These are phyloP conservation scores for Xylaria polymorpha DNA, from an alignment of 2,329 filamentous ascomycete genomes.

Conservation along the genomic window DNA sequence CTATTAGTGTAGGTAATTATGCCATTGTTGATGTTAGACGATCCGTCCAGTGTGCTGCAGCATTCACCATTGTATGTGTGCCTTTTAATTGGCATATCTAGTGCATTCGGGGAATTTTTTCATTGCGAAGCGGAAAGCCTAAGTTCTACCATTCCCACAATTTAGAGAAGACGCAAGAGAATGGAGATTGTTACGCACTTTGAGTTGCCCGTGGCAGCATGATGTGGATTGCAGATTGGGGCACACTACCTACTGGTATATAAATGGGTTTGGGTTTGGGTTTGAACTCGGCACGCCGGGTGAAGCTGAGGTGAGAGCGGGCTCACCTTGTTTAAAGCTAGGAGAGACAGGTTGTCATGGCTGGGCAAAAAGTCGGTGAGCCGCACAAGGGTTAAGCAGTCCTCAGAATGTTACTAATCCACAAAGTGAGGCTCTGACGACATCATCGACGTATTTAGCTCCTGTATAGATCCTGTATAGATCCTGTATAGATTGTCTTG, in stretches of 20 bases:
- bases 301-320: slow-evolving; percentile 42
- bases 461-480: not conserved
- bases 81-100: slow-evolving; percentile 4
- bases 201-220: not conserved
- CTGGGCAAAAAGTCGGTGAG: slow-evolving; percentile 49
- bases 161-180: slow-evolving; percentile 12
- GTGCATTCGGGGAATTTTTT: slow-evolving; percentile 19
- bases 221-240: slow-evolving; percentile 17
- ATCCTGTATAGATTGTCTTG: not conserved
- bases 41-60: slow-evolving; percentile 26
- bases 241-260: not conserved
- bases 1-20: slow-evolving; percentile 1
- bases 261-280: not conserved
- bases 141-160: slow-evolving; percentile 26
- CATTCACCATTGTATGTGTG: not conserved
- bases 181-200: slow-evolving; percentile 29
- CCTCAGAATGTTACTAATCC: not conserved
- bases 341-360: slow-evolving; percentile 19
- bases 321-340: slow-evolving; percentile 33
- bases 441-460: slow-evolving; percentile 14
- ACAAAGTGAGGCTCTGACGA: slow-evolving; percentile 11
- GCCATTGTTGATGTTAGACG: slow-evolving; percentile 34
- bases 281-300: slow-evolving; percentile 38
- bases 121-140: slow-evolving; percentile 29
- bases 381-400: slow-evolving; percentile 34